Evolutionary conservation across 1,139 yeast genomes (phyloP).

Genomic region (Pichia sp.): DNA sequence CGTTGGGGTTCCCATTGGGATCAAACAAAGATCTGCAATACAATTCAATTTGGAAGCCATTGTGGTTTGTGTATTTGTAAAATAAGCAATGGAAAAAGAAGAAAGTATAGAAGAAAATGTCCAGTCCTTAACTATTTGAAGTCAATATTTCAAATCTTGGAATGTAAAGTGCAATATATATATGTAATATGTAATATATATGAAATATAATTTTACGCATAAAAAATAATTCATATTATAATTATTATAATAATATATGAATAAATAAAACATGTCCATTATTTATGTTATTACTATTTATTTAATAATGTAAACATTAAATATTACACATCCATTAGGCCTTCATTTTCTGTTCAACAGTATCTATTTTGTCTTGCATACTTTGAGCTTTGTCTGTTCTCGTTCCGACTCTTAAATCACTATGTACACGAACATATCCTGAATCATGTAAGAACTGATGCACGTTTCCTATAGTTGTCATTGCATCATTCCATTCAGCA

Average conservation of each 20-base stretch:
- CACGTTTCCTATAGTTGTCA: slow-evolving; percentile 64
- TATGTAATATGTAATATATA: too few species aligned
- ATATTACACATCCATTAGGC: background rate
- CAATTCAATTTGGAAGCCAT: slow-evolving; percentile 48
- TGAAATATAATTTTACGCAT: too few species aligned
- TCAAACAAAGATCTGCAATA: slow-evolving; percentile 75
- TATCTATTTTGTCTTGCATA: slow-evolving; percentile 60
- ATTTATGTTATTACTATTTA: background rate
- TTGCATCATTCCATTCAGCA: slow-evolving; percentile 84
- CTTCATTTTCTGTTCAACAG: slow-evolving; percentile 48
- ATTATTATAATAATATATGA: too few species aligned
- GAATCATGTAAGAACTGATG: slow-evolving; percentile 61
- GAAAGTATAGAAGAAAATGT: too few species aligned
- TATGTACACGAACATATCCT: slow-evolving; percentile 71
- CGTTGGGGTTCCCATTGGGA: slow-evolving; percentile 75
- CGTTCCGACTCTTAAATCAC: slow-evolving; percentile 79
- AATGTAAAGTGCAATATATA: too few species aligned
- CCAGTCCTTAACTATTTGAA: too few species aligned
- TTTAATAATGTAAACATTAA: background rate
- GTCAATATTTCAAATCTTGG: too few species aligned
- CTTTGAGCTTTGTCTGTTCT: slow-evolving; percentile 61
- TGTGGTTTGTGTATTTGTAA: background rate
- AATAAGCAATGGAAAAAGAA: too few species aligned
- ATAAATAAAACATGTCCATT: background rate
- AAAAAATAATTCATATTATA: too few species aligned